These are phyloP conservation scores for Melanogaster broomeanus DNA, from an alignment of 768 basidiomycete genomes.

Conservation along the genomic window DNA sequence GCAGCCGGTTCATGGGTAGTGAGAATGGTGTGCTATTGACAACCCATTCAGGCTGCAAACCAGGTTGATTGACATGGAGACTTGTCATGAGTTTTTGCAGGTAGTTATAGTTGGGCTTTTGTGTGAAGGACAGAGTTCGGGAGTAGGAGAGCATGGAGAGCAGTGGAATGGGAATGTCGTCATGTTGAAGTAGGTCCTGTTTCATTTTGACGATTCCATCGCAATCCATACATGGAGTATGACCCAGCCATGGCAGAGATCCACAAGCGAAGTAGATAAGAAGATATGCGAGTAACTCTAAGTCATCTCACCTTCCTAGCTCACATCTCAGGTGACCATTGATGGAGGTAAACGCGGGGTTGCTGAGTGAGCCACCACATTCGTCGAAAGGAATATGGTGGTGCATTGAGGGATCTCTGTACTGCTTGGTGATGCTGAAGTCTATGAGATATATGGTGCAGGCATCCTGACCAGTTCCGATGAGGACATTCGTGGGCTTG, in stretches of 20 bases:
- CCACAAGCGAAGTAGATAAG: constrained; percentile 35
- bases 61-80: too few relatives aligned
- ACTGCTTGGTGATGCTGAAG: background rate
- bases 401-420: background rate
- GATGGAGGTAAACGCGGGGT: background rate
- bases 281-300: constrained; percentile 39
- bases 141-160: background rate
- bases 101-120: background rate
- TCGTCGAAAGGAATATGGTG: background rate
- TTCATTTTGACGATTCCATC: too few relatives aligned
- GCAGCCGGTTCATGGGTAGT: too few relatives aligned
- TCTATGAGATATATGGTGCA: background rate
- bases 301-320: constrained; percentile 28
- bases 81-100: constrained; percentile 1
- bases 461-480: background rate
- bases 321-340: background rate
- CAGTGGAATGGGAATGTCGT: background rate
- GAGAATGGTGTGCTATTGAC: too few relatives aligned
- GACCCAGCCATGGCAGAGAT: constrained; percentile 31
- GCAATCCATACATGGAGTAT: too few relatives aligned
- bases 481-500: background rate
- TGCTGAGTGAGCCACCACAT: background rate
- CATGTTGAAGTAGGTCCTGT: too few relatives aligned
- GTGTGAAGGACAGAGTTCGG: background rate
- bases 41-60: too few relatives aligned